Conservation (phyloP, 2,329 filamentous ascomycete genomes). For the Mollisiaceae sp. region DNA sequence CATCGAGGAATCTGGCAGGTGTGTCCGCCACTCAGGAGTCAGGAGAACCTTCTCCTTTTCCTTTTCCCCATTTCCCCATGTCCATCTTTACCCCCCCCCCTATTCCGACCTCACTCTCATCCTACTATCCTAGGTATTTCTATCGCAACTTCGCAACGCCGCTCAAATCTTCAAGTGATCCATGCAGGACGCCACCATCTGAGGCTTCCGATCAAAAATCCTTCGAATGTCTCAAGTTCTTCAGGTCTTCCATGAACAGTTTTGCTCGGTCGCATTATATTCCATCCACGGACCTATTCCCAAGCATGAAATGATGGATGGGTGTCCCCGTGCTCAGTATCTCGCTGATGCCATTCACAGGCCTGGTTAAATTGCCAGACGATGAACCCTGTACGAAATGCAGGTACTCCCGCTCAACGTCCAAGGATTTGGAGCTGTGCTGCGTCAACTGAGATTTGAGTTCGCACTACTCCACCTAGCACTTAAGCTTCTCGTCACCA, state of each 20-base stretch:
- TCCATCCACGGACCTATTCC: not conserved
- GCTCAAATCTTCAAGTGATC: constrained; percentile 5
- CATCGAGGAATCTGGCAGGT: not conserved
- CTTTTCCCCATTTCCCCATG: not conserved
- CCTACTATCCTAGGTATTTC: not conserved
- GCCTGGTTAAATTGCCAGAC: constrained; percentile 10
- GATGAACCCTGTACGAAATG: constrained; percentile 13
- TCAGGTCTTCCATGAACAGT: not conserved
- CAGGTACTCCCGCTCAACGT: constrained; percentile 17
- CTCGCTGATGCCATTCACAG: not conserved
- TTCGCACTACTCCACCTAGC: not conserved
- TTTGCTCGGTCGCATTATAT: not conserved
- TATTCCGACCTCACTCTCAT: constrained; percentile 6
- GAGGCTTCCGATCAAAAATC: not conserved
- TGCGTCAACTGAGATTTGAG: not conserved
- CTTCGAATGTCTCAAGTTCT: constrained; percentile 1
- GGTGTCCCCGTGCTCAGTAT: not conserved
- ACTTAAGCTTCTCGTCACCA: not conserved
- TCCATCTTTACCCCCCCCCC: not conserved
- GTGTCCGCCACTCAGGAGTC: not conserved
- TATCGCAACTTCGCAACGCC: constrained; percentile 9
- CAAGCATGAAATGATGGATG: not conserved
- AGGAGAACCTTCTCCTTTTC: not conserved
- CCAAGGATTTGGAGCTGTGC: constrained; percentile 10
- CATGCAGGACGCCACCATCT: constrained; percentile 17